phyloP scores from a whole-genome alignment of 2,329 filamentous ascomycete genomes.

The Coniosporium tulheliwenetii region DNA sequence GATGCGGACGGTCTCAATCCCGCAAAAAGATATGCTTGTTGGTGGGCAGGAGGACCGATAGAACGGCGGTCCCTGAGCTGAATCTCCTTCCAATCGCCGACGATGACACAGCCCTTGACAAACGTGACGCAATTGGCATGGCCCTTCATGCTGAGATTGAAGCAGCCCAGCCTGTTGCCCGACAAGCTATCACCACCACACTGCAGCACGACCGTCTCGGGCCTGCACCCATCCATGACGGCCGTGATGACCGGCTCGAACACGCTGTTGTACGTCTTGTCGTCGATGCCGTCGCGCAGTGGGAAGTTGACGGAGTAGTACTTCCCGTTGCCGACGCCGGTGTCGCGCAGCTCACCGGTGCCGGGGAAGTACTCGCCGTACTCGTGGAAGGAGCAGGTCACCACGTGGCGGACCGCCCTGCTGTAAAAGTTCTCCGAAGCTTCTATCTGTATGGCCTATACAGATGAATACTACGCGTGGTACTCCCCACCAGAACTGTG shows the following conservation, averaged over 20 bases:
- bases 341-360: constrained; percentile 52
- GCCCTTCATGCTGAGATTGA: constrained; percentile 55
- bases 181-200: constrained; percentile 54
- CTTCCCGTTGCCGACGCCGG: constrained; percentile 49
- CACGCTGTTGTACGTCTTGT: constrained; percentile 48
- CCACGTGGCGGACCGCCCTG: constrained; percentile 31
- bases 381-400: constrained; percentile 93
- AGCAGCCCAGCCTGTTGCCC: constrained; percentile 51
- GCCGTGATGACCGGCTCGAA: constrained; percentile 53
- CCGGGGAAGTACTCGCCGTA: constrained; percentile 71
- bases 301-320: constrained; percentile 59
- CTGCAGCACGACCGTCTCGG: constrained; percentile 54
- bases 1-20: no score
- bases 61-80: no score
- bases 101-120: constrained; percentile 38
- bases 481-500: no score
- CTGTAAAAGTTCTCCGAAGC: no score
- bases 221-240: constrained; percentile 54
- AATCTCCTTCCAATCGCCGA: no score
- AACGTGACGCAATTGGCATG: constrained; percentile 57
- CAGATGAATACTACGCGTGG: no score
- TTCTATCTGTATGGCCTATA: no score
- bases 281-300: constrained; percentile 52
- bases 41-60: no score
- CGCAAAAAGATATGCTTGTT: no score